Evolutionary conservation across 805 yeast genomes (phyloP).

Genomic region (Candida takata): DNA sequence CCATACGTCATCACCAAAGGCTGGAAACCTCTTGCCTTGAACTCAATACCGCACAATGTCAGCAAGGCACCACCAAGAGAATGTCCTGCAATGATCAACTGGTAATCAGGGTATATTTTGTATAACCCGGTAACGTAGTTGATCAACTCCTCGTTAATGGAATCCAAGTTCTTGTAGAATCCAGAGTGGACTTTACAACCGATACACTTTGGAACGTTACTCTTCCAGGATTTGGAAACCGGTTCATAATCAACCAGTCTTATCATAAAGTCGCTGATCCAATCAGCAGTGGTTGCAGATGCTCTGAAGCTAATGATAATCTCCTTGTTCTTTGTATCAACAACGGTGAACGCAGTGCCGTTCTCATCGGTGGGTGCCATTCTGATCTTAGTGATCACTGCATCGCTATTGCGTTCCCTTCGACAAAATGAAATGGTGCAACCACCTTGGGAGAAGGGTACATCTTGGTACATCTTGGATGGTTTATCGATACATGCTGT

Average conservation of each 20-base stretch:
- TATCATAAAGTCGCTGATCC: slow-evolving; percentile 55
- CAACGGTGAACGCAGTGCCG: slow-evolving; percentile 53
- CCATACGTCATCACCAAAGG: slow-evolving; percentile 57
- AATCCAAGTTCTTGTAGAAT: slow-evolving; percentile 41
- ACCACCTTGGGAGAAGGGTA: slow-evolving; percentile 11
- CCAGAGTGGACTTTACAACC: slow-evolving; percentile 62
- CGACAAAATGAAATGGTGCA: slow-evolving; percentile 17
- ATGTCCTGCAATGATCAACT: slow-evolving; percentile 58
- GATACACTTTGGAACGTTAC: slow-evolving; percentile 29
- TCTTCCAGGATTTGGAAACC: background rate
- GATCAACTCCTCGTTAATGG: slow-evolving; percentile 29
- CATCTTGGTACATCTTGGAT: slow-evolving; percentile 9
- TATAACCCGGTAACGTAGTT: slow-evolving; percentile 29
- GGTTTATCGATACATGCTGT: slow-evolving; percentile 18
- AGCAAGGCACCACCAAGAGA: slow-evolving; percentile 75
- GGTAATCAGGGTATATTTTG: slow-evolving; percentile 38
- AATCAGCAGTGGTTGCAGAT: slow-evolving; percentile 54
- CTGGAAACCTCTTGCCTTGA: slow-evolving; percentile 44
- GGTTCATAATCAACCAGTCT: background rate
- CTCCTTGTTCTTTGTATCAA: slow-evolving; percentile 38
- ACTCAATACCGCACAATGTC: slow-evolving; percentile 54
- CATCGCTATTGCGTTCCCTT: slow-evolving; percentile 4
- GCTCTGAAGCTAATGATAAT: slow-evolving; percentile 61
- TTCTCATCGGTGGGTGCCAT: slow-evolving; percentile 12
- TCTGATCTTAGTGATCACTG: slow-evolving; percentile 12